These are phyloP conservation scores for Fragosphaeria purpurea DNA, from an alignment of 2,329 filamentous ascomycete genomes.

Conservation along the genomic window DNA sequence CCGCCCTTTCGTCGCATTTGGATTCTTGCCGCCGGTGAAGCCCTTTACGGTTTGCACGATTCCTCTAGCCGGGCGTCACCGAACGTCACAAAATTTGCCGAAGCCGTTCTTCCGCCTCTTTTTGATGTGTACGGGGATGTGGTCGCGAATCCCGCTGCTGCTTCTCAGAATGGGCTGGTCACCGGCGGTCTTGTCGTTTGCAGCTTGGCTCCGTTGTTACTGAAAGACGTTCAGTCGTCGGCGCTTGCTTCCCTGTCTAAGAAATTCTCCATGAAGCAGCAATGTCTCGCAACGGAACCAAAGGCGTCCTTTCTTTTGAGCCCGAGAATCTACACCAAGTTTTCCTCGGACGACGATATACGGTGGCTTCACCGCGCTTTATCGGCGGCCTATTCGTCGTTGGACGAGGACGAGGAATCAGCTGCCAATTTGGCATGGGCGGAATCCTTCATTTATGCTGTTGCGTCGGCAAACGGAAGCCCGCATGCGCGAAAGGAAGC, in stretches of 20 bases:
- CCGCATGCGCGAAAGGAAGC: slow-evolving; percentile 55
- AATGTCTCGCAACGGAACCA: slow-evolving; percentile 59
- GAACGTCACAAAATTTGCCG: slow-evolving; percentile 36
- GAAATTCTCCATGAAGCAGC: slow-evolving; percentile 51
- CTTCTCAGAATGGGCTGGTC: slow-evolving; percentile 74
- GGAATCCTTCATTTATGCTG: slow-evolving; percentile 71
- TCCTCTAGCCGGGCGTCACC: slow-evolving; percentile 15
- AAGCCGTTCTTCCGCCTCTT: slow-evolving; percentile 44
- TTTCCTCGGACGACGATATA: slow-evolving; percentile 64
- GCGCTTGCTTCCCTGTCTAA: slow-evolving; percentile 39
- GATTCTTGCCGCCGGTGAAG: slow-evolving; percentile 63
- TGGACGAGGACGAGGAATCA: slow-evolving; percentile 38
- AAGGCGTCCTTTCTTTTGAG: slow-evolving; percentile 86
- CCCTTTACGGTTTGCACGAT: slow-evolving; percentile 51
- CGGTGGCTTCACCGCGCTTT: slow-evolving; percentile 68
- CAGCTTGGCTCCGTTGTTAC: slow-evolving; percentile 48
- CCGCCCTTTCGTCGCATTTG: slow-evolving; percentile 67
- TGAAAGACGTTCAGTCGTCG: slow-evolving; percentile 45
- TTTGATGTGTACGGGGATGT: slow-evolving; percentile 69
- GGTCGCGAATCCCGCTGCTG: slow-evolving; percentile 62
- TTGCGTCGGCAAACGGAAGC: slow-evolving; percentile 53
- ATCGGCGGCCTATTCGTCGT: slow-evolving; percentile 44
- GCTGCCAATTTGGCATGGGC: slow-evolving; percentile 64
- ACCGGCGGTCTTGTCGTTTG: slow-evolving; percentile 67
- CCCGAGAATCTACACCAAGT: slow-evolving; percentile 72